Evolutionary conservation across 1,284 basidiomycete genomes (phyloP), one percentile per base, ranked within the genome.

Genomic region (Cutaneotrichosporon sp.): DNA sequence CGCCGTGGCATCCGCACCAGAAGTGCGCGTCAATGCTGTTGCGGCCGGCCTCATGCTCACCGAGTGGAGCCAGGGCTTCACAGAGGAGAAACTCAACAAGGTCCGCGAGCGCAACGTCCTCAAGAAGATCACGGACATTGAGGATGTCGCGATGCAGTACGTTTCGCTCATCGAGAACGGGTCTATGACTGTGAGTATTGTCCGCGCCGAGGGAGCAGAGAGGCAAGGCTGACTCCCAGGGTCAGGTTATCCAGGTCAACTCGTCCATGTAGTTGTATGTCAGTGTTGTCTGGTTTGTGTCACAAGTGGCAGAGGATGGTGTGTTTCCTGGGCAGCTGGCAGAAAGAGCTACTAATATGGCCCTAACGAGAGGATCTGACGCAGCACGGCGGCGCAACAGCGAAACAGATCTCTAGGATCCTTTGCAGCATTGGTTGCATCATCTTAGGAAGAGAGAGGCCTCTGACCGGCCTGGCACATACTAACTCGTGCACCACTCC

Each of bases 21-120:
- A 66, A 38, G 65, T 69, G 13, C 66, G 65, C 55, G 70, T 70
- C 59, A 72, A 72, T 61, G 63, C 60, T 26, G 67, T 72, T 40
- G 61, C 67, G 2, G 67, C 70, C 0, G 70, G 70, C 36, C 56
- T 72, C 31, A 66, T 72, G 52, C 61, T 67, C 38, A 72, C 70
- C 46, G 70, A 72, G 31, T 72, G 70, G 70, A 55, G 63, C 32
- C 62, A 64, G 40, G 64, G 64, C n/a, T 68, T 70, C 53, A 51
- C 65, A 30, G 51, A 67, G 36, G 69, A 69, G 50, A 51, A 61
- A 46, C 61, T 66, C 40, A 59, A 65, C 22, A 46, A 46, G 38
- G 62, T 66, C 42, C 38, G 53, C 36, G 47, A 64, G 59, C 60
- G 38, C 47, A 66, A 60, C 46, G 56, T 62, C 13, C 56, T 66